These are phyloP conservation scores for Vitis rotundifolia DNA, from an alignment of 164 flowering plant genomes.

Conservation along the genomic window DNA sequence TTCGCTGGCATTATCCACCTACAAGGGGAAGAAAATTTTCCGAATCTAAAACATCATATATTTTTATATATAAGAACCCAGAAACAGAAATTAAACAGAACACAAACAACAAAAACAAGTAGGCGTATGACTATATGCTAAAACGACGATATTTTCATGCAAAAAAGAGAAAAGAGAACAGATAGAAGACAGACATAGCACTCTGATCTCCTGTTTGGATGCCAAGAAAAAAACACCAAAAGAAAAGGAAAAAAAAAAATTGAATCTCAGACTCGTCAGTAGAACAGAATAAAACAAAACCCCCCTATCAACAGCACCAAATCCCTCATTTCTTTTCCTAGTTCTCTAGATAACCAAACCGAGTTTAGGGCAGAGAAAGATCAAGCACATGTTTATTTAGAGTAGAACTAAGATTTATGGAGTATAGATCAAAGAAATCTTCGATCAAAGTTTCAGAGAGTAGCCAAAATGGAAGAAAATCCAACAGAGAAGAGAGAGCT, in stretches of 20 bases:
- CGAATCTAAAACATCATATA: too few relatives aligned
- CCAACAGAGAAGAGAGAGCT: neutral
- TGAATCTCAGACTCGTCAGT: neutral
- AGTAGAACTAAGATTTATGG: neutral
- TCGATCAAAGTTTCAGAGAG: too few relatives aligned
- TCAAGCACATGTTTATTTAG: too few relatives aligned
- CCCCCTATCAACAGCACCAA: neutral
- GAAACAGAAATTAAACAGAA: too few relatives aligned
- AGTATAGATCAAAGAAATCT: neutral
- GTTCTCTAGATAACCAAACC: neutral
- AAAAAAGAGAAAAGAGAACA: neutral
- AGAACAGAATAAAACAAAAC: neutral
- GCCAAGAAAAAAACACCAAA: neutral
- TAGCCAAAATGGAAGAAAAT: neutral
- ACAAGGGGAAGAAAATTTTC: too few relatives aligned
- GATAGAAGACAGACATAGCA: neutral
- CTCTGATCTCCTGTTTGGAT: neutral
- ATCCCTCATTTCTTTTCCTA: neutral
- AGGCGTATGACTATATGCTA: neutral
- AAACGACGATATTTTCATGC: neutral
- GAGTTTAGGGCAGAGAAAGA: neutral
- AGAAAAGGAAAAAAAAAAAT: neutral
- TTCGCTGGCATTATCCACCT: too few relatives aligned
- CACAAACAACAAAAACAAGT: neutral
- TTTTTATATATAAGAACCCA: too few relatives aligned